Evolutionary conservation across 176 grass and related monocot genomes (phyloP), one percentile per base, ranked within the genome.

Genomic region (Lolium rigidum): DNA sequence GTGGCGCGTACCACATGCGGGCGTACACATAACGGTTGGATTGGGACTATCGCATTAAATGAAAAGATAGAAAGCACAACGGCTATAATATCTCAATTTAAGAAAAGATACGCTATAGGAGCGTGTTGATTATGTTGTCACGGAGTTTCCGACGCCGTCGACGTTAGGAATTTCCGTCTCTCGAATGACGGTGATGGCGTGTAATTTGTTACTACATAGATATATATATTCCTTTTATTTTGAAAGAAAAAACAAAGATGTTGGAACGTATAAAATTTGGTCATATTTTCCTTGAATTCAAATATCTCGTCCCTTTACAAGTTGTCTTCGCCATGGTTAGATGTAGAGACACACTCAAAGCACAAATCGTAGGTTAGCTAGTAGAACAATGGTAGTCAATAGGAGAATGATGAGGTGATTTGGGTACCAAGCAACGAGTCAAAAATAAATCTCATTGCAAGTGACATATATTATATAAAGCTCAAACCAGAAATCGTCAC

Each of bases 1-100:
- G 39, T 17, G 46, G 6, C 9, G 7, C 0, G 2, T 1, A 1
- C 2, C 1, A 0, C 0, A 2, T 12, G 44, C 24, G 22, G 24
- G 26, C 4, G n/a, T 25, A 44, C 14, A 43, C 1, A 15, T 15
- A 43, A 71, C 15, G 21, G 3, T 2, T 20, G 3, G 16, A 38
- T 6, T 10, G 0, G n/a, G 1, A 1, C 1, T 20, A 25, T 6
- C 51, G 12, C 63, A 73, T 41, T 71, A 73, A 82, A 83, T 43
- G 10, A 71, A 70, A 41, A 25, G 13, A 71, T 26, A 70, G 0
- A 56, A 10, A 41, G 15, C 4, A 1, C 26, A 71, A 44, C 13
- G 9, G 9, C 37, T 72, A 58, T 0, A 44, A 41, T 1, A 4
- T 58, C 26, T 58, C 0, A 3, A 43, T 4, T 44, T 9, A 0